Conservation (phyloP, 306 rosid species). For the Quercus aquifolioides region DNA sequence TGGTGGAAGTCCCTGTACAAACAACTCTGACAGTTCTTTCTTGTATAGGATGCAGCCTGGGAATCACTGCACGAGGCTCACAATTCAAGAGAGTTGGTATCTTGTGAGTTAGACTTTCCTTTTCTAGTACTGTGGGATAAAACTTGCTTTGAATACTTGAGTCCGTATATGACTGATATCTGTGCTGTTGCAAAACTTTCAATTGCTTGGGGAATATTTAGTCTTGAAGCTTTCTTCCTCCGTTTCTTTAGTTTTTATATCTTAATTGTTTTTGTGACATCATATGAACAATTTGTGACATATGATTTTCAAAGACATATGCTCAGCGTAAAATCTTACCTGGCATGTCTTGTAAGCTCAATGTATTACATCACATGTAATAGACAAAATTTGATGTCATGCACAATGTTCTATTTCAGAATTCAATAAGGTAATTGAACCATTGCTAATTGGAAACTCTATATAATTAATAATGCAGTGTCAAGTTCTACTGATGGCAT, state of each 20-base stretch:
- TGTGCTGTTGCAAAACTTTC: background rate
- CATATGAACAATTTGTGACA: no score
- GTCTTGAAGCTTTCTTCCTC: background rate
- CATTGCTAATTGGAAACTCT: background rate
- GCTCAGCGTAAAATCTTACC: no score
- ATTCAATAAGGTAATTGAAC: slow-evolving; percentile 2
- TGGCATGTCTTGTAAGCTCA: no score
- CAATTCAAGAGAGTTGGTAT: slow-evolving; percentile 21
- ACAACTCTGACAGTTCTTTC: slow-evolving; percentile 1
- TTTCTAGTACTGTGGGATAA: background rate
- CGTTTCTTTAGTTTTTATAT: background rate
- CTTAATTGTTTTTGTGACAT: no score
- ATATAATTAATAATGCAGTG: slow-evolving; percentile 23
- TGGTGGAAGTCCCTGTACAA: slow-evolving; percentile 3
- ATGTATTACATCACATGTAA: background rate
- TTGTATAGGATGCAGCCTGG: slow-evolving; percentile 42
- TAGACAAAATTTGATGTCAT: background rate
- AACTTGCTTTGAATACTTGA: background rate
- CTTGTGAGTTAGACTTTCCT: slow-evolving; percentile 30
- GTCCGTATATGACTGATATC: background rate
- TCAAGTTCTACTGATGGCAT: slow-evolving; percentile 23
- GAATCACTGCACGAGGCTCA: slow-evolving; percentile 37
- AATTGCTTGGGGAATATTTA: background rate
- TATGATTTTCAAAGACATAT: no score
- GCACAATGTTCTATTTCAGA: background rate